Evolutionary conservation across 495 filamentous ascomycete genomes (phyloP).

Genomic region (Neurospora intermedia): DNA sequence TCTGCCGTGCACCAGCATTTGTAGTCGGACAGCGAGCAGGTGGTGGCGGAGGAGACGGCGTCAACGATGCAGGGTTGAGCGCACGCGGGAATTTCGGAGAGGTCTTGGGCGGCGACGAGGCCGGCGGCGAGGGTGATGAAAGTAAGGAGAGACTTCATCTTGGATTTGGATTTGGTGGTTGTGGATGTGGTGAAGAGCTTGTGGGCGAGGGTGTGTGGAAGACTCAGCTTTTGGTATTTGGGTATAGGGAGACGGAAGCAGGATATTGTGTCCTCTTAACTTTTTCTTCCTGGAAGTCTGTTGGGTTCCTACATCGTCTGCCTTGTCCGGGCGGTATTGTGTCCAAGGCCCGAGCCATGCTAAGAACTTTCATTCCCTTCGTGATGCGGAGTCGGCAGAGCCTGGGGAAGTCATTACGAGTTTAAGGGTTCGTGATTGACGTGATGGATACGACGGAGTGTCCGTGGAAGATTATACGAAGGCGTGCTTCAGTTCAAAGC

Average conservation of each 20-base stretch:
- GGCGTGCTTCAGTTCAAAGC: not conserved
- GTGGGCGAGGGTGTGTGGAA: too few species aligned
- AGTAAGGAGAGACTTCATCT: not conserved
- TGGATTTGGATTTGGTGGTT: not conserved
- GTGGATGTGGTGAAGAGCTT: not conserved
- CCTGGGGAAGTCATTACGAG: not conserved
- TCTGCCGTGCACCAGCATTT: not conserved
- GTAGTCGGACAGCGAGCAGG: not conserved
- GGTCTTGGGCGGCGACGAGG: not conserved
- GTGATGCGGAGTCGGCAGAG: not conserved
- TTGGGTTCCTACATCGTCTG: not conserved
- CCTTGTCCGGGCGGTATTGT: not conserved
- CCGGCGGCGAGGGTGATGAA: not conserved
- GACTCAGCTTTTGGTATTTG: not conserved
- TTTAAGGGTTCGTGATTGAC: not conserved
- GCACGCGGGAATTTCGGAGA: not conserved
- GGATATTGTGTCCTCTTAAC: not conserved
- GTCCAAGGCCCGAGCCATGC: not conserved
- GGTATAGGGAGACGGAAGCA: not conserved
- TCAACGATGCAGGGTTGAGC: not conserved
- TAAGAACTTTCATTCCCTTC: not conserved
- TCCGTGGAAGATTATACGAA: not conserved
- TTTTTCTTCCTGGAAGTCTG: not conserved
- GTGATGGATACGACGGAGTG: not conserved
- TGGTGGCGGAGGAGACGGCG: not conserved